phyloP scores from a whole-genome alignment of 768 basidiomycete genomes.

The Omphalotus guepiniiformis region DNA sequence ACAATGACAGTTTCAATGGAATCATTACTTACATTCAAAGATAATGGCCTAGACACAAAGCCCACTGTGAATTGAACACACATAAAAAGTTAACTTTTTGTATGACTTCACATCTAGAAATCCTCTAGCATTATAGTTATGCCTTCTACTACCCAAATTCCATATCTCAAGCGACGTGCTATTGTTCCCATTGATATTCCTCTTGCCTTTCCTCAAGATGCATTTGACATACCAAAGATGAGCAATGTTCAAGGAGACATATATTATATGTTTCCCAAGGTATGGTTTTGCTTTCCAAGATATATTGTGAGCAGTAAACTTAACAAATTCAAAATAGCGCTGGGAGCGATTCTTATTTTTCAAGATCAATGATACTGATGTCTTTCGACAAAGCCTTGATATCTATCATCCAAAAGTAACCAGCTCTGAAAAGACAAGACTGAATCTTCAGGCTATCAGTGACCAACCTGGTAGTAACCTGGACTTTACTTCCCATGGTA shows the following conservation, averaged over 20 bases:
- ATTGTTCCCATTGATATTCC: neutral
- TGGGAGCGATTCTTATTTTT: constrained; percentile 12
- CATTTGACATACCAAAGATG: constrained; percentile 2
- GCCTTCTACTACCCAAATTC: neutral
- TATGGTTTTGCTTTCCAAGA: neutral
- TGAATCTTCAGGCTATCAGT: constrained; percentile 7
- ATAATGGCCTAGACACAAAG: too few relatives aligned
- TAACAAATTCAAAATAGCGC: neutral
- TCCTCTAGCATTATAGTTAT: too few relatives aligned
- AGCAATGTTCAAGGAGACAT: constrained; percentile 13
- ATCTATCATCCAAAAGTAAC: constrained; percentile 8
- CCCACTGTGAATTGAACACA: too few relatives aligned
- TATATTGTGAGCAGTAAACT: neutral
- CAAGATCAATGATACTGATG: constrained; percentile 7
- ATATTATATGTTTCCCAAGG: constrained; percentile 13
- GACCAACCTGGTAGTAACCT: constrained; percentile 1
- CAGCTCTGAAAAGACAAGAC: constrained; percentile 4
- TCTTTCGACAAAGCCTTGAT: constrained; percentile 8
- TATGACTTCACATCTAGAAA: neutral
- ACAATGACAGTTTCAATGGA: neutral
- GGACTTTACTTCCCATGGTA: constrained; percentile 5
- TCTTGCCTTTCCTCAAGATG: neutral
- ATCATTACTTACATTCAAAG: neutral
- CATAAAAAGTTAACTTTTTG: neutral
- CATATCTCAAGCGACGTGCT: neutral